Base-by-base conservation (phyloP, 805 yeast genomes). In the Clavispora phyllophila region DNA sequence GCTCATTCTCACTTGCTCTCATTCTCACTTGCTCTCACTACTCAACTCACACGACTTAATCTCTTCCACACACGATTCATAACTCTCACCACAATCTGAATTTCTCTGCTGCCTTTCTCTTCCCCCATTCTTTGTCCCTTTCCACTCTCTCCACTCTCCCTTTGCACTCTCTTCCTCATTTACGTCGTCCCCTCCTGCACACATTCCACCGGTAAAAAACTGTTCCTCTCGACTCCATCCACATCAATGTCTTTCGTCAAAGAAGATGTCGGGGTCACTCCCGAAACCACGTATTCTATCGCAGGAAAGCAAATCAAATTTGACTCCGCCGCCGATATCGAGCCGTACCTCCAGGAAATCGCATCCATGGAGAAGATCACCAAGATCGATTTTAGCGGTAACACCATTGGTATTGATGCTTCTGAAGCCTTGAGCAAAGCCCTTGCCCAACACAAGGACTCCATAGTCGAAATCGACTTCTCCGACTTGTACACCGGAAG, bases 401-500 rank as follows among this genome's bases (percentile, higher is more conserved):
- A 91, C 69, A 90, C 99, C 24, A 81, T 90, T 49, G 96, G 98
- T 45, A 83, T 89, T 44, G 96, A 82, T 36, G 96, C 97, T 4
- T 85, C 95, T 27, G 72, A 77, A 55, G 76, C 76, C 20, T 66
- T 93, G 39, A 87, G 91, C 29, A 70, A 75, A 36, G 74, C 78
- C 9, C 62, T 82, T 48, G 49, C 70, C 45, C 61, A 66, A 28
- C 71, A 65, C 49, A 58, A 62, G 46, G 70, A 69, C 39, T 70
- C 79, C 44, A 68, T 80, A 55, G 76, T 70, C 47, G 90, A 83
- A 53, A 79, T 88, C 46, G 80, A 91, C 62, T 81, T 93, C 53
- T 90, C 95, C 39, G 99, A 93, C 64, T 76, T 93, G 49, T 93
- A 87, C 70, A 93, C 98, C 22, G 96, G 98, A 10, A 79, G 99